Evolutionary conservation across 768 basidiomycete genomes (phyloP), one percentile per base, ranked within the genome.

Genomic region (Clavulina sp.): DNA sequence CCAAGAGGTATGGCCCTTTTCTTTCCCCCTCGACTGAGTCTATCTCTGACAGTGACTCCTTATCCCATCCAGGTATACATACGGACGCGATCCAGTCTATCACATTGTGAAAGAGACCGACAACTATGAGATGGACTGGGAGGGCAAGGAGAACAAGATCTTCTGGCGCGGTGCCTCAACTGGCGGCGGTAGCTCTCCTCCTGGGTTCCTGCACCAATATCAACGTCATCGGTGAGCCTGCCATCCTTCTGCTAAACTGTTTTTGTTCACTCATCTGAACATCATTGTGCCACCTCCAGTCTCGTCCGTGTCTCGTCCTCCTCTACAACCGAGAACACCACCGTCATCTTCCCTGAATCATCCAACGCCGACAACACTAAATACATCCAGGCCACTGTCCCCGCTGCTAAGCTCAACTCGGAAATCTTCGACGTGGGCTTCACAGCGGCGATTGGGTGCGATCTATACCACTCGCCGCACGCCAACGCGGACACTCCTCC

Each of bases 91-190:
- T 60, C 68, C 80, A 0, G 70, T 81, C 19, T 79, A 82, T 54
- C 67, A 79, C 57, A 74, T 81, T 54, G 68, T 82, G 56, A 78
- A 80, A 57, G 79, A 78, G 4, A 73, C 83, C 2, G 93, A 96
- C 57, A 70, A 78, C 50, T 83, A 87, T 80, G 92, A 96, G 60
- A 68, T 65, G 0, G 76, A 84, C 1, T 99, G 93, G 93, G 81
- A 85, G 50, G 67, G 80, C 54, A 97, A 97, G 68, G 66, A 69
- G n/a, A 76, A 88, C 62, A 76, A 75, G 60, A 75, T 97, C 38
- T 92, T 92, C 64, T 99, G 93, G 88, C 70, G 95, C 41, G 95
- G 95, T 7, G 88, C 91, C 2, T 93, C 88, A 0, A 97, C 93
- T 0, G 95, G 95, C 51, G 92, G 92, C 1, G 91, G 91, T 29